phyloP scores from a whole-genome alignment of 2,329 filamentous ascomycete species.

The Ophiocordyceps sinensis region DNA sequence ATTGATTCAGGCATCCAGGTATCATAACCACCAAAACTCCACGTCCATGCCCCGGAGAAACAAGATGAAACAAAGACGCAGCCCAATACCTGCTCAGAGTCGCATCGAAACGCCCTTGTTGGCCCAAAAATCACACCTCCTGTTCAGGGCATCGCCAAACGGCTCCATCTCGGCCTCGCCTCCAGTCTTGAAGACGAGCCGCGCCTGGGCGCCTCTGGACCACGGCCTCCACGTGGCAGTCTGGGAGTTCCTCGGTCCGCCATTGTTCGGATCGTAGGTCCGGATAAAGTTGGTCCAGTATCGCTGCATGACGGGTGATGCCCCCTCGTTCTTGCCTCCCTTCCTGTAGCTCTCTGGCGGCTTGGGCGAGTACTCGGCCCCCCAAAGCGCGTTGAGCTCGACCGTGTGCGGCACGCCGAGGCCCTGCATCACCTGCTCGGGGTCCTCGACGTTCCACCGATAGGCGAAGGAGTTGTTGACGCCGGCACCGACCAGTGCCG shows the following conservation, averaged over 20 bases:
- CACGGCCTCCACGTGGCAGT: conserved; percentile 24
- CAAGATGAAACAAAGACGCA: background rate
- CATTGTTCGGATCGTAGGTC: conserved; percentile 47
- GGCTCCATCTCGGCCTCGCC: conserved; percentile 25
- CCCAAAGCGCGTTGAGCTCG: conserved; percentile 54
- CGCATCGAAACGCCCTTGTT: conserved; percentile 7
- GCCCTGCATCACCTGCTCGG: conserved; percentile 33
- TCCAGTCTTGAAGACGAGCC: conserved; percentile 26
- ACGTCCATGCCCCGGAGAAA: background rate
- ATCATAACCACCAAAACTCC: no score
- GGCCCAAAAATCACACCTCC: conserved; percentile 13
- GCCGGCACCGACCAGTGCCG: conserved; percentile 14
- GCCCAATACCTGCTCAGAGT: conserved; percentile 4
- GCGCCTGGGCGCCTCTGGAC: conserved; percentile 11
- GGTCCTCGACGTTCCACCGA: conserved; percentile 52
- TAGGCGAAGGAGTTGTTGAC: conserved; percentile 47
- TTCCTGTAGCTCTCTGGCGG: conserved; percentile 41
- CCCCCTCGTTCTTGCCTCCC: conserved; percentile 35
- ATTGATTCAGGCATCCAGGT: no score
- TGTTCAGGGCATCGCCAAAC: conserved; percentile 9
- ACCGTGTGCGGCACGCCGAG: conserved; percentile 52
- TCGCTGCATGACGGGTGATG: conserved; percentile 47
- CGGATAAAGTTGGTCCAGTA: conserved; percentile 67
- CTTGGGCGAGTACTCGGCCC: conserved; percentile 36
- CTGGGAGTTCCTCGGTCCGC: conserved; percentile 10